Conservation (phyloP, 31 red algal genomes). For the Bonnemaisonia californica region DNA sequence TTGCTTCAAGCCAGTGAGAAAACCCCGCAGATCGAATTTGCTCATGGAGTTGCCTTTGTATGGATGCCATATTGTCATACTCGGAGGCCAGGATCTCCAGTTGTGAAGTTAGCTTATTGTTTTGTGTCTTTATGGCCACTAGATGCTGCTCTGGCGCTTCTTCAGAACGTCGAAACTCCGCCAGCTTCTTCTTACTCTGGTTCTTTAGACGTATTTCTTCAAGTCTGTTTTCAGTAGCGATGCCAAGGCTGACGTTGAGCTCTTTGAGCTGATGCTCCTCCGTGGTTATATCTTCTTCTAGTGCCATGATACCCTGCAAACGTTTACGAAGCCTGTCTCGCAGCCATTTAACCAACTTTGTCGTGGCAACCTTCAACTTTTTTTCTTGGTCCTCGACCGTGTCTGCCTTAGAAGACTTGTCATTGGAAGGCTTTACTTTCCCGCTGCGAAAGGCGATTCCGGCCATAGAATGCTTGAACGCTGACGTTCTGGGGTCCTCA, state of each 20-base stretch:
- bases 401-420: background rate
- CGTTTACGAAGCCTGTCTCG: constrained; percentile 54
- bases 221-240: constrained; percentile 18
- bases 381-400: constrained; percentile 38
- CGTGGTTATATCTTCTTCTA: constrained; percentile 30
- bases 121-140: constrained; percentile 21
- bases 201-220: constrained; percentile 46
- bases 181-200: constrained; percentile 33
- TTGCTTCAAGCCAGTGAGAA: constrained; percentile 61
- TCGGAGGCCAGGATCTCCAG: constrained; percentile 14
- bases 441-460: background rate
- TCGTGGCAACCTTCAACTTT: constrained; percentile 31
- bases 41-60: constrained; percentile 20
- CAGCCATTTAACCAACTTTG: constrained; percentile 53
- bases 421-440: background rate
- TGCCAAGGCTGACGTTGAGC: constrained; percentile 15
- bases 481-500: background rate
- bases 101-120: constrained; percentile 36
- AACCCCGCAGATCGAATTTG: constrained; percentile 43
- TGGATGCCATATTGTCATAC: constrained; percentile 38
- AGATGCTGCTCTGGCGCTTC: constrained; percentile 32
- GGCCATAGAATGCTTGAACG: background rate
- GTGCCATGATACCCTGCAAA: constrained; percentile 13
- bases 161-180: constrained; percentile 29
- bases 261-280: constrained; percentile 28